Percentiles rank a stretch among this genome's conserved stretches.
These are phyloP conservation scores for Thermothielavioides terrestris DNA, from an alignment of 495 filamentous ascomycete species.

Conservation along the genomic window DNA sequence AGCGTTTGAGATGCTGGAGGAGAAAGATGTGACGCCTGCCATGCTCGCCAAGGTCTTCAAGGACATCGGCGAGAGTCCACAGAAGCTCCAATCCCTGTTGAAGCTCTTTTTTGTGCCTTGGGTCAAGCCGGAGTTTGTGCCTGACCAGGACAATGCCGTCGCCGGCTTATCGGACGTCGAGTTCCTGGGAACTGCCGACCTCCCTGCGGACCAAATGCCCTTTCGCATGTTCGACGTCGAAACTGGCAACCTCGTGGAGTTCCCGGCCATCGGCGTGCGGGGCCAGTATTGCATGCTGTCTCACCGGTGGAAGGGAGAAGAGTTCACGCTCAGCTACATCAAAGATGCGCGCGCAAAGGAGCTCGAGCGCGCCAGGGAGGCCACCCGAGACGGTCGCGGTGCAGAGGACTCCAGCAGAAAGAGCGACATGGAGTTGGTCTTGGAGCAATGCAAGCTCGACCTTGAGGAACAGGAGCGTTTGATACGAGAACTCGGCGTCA, in stretches of 20 bases:
- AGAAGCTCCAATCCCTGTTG: conserved; percentile 24
- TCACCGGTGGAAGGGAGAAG: conserved; percentile 40
- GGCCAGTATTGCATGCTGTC: conserved; percentile 41
- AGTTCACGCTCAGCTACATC: conserved; percentile 33
- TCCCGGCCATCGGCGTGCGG: conserved; percentile 18
- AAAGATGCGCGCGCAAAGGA: conserved; percentile 8
- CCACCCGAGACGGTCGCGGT: background rate
- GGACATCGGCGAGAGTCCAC: conserved; percentile 19
- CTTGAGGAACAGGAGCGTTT: conserved; percentile 18
- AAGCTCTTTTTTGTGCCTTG: conserved; percentile 25
- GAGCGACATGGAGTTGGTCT: conserved; percentile 13
- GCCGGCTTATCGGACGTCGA: conserved; percentile 19
- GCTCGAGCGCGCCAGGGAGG: conserved; percentile 6
- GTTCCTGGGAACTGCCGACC: conserved; percentile 14
- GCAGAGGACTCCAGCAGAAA: background rate
- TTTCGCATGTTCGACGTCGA: conserved; percentile 39
- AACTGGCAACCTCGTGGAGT: conserved; percentile 33
- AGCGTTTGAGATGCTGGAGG: conserved; percentile 9
- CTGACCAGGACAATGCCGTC: conserved; percentile 10
- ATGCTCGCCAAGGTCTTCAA: conserved; percentile 14
- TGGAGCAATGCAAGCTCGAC: conserved; percentile 18
- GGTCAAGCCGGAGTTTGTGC: conserved; percentile 23
- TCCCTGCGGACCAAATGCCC: conserved; percentile 17
- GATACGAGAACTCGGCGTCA: conserved; percentile 7
- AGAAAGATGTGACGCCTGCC: conserved; percentile 13